Percentiles rank a stretch among this genome's conserved stretches.
These are phyloP conservation scores for Fusarium miscanthi DNA, from an alignment of 2,329 filamentous ascomycete species.

Conservation along the genomic window DNA sequence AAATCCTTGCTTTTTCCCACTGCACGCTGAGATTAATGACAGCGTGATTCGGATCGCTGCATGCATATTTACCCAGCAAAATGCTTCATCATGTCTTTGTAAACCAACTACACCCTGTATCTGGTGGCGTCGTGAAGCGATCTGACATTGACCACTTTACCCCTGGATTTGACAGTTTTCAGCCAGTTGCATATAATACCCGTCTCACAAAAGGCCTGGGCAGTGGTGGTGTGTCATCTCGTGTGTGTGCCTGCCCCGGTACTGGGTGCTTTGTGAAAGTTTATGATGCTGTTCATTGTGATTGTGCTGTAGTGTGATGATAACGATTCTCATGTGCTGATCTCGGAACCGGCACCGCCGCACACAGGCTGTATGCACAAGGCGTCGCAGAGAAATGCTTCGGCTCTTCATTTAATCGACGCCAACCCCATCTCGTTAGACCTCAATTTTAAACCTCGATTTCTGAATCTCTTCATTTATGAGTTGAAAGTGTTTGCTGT, in stretches of 20 bases:
- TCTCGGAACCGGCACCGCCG: not conserved
- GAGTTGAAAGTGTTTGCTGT: not conserved
- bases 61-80: not conserved
- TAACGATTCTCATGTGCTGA: not conserved
- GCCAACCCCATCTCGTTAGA: slow-evolving; percentile 15
- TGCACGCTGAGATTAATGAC: not conserved
- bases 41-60: not conserved
- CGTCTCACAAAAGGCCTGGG: slow-evolving; percentile 8
- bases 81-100: not conserved
- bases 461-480: not conserved
- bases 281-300: not conserved
- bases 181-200: slow-evolving; percentile 9
- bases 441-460: not conserved
- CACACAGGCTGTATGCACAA: slow-evolving; percentile 11
- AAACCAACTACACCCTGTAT: not conserved
- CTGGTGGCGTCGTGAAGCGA: not conserved
- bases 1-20: not conserved
- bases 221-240: not conserved
- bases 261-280: not conserved
- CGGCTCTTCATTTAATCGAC: slow-evolving; percentile 23
- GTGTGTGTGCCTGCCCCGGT: not conserved
- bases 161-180: slow-evolving; percentile 19
- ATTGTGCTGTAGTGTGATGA: not conserved
- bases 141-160: not conserved
- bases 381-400: not conserved